Percentiles rank a stretch among this genome's conserved stretches.
Conservation (phyloP, 306 rosid species). For the Calophaca sinica region DNA sequence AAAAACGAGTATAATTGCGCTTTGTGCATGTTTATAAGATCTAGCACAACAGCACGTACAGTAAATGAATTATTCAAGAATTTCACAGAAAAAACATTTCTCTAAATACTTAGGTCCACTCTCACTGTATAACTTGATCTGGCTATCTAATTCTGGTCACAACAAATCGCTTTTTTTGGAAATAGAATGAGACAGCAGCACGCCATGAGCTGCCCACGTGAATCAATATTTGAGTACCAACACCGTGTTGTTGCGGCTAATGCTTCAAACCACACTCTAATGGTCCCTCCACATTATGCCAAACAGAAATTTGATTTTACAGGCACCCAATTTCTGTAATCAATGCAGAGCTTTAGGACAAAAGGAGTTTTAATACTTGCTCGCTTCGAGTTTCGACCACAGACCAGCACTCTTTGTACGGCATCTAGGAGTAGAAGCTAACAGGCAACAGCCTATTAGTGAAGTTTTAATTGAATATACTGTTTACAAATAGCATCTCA, state of each 20-base stretch:
- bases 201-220: neutral
- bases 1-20: too few relatives aligned
- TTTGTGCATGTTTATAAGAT: too few relatives aligned
- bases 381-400: slow-evolving; percentile 35
- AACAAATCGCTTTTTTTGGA: neutral
- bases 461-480: neutral
- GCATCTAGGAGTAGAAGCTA: neutral
- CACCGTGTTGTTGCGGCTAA: slow-evolving; percentile 47
- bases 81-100: too few relatives aligned
- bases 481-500: slow-evolving; percentile 1
- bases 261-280: slow-evolving; percentile 44
- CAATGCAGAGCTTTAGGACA: slow-evolving; percentile 22
- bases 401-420: slow-evolving; percentile 8
- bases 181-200: neutral
- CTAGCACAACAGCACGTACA: too few relatives aligned
- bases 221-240: neutral
- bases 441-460: neutral
- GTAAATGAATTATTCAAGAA: too few relatives aligned
- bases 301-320: neutral
- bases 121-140: too few relatives aligned
- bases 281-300: slow-evolving; percentile 45
- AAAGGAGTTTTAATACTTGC: neutral
- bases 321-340: slow-evolving; percentile 23
- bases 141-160: too few relatives aligned
- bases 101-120: too few relatives aligned